These are phyloP conservation scores for Pseudogymnoascus sp. DNA, from an alignment of 2,329 filamentous ascomycete species.

Conservation along the genomic window DNA sequence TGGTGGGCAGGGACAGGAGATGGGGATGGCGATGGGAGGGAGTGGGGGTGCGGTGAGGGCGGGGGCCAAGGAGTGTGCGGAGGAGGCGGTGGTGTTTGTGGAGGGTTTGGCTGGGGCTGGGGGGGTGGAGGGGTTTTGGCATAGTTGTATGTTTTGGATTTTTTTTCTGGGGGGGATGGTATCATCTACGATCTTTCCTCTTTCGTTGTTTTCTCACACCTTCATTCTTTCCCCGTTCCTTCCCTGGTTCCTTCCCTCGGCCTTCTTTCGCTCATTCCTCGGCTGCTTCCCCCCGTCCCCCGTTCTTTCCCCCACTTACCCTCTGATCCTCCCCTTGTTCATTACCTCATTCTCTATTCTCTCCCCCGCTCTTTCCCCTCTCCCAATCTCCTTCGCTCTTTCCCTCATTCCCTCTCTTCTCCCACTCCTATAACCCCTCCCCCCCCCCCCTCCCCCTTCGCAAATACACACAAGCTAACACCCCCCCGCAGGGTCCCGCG, in stretches of 20 bases:
- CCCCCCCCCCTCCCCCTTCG: background rate
- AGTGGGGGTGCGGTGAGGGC: too few species aligned
- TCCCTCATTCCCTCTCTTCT: background rate
- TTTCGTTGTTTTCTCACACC: background rate
- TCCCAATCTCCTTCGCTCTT: background rate
- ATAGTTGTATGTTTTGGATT: constrained; percentile 13
- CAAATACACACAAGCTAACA: background rate
- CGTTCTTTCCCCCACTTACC: background rate
- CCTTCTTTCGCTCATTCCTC: too few species aligned
- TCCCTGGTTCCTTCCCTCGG: background rate
- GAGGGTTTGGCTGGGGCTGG: too few species aligned
- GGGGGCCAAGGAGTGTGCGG: too few species aligned
- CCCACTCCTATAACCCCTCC: background rate
- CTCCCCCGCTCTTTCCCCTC: background rate
- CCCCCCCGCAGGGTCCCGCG: constrained; percentile 22
- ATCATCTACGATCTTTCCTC: constrained; percentile 1
- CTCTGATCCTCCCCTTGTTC: too few species aligned
- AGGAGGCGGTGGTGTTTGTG: too few species aligned
- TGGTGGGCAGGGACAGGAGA: background rate
- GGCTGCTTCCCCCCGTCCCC: background rate
- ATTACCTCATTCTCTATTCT: background rate
- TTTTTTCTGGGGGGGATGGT: background rate
- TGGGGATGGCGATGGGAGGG: background rate
- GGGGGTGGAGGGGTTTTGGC: too few species aligned
- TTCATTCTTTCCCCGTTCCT: background rate